Conservation (phyloP, 169 alveolate species). For the Plasmodium billcollinsi region DNA sequence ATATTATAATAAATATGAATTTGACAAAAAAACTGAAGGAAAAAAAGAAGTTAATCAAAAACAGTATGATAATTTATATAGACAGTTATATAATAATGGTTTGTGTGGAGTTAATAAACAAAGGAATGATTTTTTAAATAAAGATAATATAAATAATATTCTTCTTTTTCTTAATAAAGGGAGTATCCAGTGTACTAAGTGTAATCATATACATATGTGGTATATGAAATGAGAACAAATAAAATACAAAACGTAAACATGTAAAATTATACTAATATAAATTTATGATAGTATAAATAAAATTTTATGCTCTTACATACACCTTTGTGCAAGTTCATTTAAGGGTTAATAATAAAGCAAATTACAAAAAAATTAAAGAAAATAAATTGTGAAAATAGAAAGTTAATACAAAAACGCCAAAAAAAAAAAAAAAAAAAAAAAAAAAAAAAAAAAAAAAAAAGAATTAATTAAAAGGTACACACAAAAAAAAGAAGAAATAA, state of each 20-base stretch:
- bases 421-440: no score
- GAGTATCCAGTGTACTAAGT: slow-evolving; percentile 36
- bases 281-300: no score
- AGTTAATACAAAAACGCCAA: no score
- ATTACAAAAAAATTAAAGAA: no score
- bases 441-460: no score
- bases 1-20: slow-evolving; percentile 29
- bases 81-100: slow-evolving; percentile 49
- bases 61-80: slow-evolving; percentile 25
- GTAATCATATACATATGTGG: slow-evolving; percentile 39
- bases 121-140: slow-evolving; percentile 48
- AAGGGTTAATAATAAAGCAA: no score
- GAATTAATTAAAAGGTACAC: no score
- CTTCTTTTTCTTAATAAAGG: slow-evolving; percentile 42
- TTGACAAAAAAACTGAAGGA: slow-evolving; percentile 1
- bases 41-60: neutral
- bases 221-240: slow-evolving; percentile 8
- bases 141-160: slow-evolving; percentile 46
- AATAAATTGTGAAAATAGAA: no score
- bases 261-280: neutral
- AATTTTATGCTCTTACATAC: no score
- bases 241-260: neutral
- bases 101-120: slow-evolving; percentile 72
- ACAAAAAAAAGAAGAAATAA: no score
- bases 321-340: no score